phyloP scores from a whole-genome alignment of 148 eudicot genomes.

The Arctostaphylos glauca region DNA sequence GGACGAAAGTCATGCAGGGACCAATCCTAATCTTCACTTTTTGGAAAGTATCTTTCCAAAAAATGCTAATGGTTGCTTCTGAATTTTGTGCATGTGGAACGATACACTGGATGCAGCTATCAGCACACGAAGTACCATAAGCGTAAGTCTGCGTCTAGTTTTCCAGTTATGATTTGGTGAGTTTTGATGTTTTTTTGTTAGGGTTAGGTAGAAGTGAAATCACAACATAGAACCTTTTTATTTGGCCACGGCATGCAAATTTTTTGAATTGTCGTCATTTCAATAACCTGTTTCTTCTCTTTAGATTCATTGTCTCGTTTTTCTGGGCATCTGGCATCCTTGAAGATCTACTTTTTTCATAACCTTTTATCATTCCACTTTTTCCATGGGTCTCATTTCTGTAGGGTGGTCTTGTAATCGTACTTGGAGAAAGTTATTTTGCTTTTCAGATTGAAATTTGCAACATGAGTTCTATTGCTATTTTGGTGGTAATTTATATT shows the following conservation, averaged over 20 bases:
- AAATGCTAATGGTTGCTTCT: constrained; percentile 28
- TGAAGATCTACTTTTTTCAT: background rate
- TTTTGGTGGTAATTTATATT: background rate
- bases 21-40: background rate
- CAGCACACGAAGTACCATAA: constrained; percentile 99
- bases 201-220: background rate
- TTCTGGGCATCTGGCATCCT: background rate
- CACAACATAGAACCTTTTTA: background rate
- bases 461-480: background rate
- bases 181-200: background rate
- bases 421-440: background rate
- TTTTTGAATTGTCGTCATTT: background rate
- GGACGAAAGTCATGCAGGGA: background rate
- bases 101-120: constrained; percentile 58
- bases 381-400: background rate
- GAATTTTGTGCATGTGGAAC: constrained; percentile 43
- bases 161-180: constrained; percentile 3
- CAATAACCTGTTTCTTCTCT: background rate
- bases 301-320: background rate
- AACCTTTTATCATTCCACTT: background rate
- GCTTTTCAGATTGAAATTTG: background rate
- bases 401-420: background rate
- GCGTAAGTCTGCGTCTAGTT: constrained; percentile 53
- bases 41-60: background rate
- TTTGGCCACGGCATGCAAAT: background rate